These are phyloP conservation scores for Termitomyces sp. DNA, from an alignment of 768 basidiomycete species.

Conservation along the genomic window DNA sequence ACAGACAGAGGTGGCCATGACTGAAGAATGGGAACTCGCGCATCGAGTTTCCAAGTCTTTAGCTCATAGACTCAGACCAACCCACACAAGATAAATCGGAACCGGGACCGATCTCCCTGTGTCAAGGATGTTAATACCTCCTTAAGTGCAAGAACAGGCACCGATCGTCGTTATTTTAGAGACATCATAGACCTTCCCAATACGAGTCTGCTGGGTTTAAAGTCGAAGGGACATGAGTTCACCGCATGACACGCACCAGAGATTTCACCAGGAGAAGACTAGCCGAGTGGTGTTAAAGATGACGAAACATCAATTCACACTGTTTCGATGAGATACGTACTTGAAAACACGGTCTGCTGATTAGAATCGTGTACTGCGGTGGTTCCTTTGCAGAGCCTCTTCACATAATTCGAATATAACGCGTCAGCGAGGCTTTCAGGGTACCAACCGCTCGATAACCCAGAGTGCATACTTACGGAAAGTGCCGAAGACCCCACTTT, in stretches of 20 bases:
- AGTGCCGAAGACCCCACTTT: neutral
- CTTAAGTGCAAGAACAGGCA: neutral
- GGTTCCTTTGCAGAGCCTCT: neutral
- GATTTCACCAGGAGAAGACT: neutral
- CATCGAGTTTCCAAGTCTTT: neutral
- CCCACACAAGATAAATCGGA: neutral
- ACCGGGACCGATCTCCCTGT: neutral
- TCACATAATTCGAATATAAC: neutral
- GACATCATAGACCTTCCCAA: neutral
- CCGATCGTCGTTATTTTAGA: neutral
- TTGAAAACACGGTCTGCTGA: constrained; percentile 5
- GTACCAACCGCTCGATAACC: neutral
- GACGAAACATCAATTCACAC: neutral
- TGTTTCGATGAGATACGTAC: neutral
- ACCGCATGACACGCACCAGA: neutral
- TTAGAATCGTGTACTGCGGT: neutral
- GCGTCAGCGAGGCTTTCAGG: neutral
- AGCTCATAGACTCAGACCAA: neutral
- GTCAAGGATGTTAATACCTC: neutral
- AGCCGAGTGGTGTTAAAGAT: neutral
- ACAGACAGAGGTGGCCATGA: neutral
- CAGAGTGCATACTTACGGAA: neutral
- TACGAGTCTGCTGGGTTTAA: neutral
- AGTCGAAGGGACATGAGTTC: neutral
- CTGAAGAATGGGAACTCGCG: neutral